Conservation (phyloP, 768 basidiomycete genomes). For the Mycena latifolia region DNA sequence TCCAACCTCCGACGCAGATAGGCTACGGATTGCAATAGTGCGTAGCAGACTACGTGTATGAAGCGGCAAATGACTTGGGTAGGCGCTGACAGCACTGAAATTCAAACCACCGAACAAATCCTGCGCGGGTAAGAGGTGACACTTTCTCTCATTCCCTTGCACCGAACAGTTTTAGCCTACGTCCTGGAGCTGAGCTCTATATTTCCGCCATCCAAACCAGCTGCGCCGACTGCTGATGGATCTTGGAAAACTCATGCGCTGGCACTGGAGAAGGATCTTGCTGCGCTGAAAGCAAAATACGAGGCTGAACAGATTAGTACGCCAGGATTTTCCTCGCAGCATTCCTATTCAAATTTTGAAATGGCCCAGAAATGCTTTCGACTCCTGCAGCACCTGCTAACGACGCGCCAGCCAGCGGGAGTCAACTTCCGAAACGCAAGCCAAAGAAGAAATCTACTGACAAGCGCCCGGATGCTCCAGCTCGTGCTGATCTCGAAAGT, state of each 20-base stretch:
- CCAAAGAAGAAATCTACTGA: slow-evolving; percentile 36
- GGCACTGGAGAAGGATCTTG: slow-evolving; percentile 42
- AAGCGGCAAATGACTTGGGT: slow-evolving; percentile 12
- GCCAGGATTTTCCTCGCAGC: slow-evolving; percentile 20
- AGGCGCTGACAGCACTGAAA: slow-evolving; percentile 63
- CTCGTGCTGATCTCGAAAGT: slow-evolving; percentile 28
- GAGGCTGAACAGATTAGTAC: slow-evolving; percentile 58
- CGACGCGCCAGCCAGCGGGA: slow-evolving; percentile 24
- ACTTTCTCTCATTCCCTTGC: background rate
- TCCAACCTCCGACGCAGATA: slow-evolving; percentile 41
- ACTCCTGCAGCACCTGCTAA: slow-evolving; percentile 30
- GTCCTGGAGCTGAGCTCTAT: slow-evolving; percentile 19
- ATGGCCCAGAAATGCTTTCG: slow-evolving; percentile 39
- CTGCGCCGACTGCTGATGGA: slow-evolving; percentile 20
- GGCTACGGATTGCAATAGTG: slow-evolving; percentile 59
- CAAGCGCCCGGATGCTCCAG: slow-evolving; percentile 1
- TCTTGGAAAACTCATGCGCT: slow-evolving; percentile 29
- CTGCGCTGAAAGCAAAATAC: slow-evolving; percentile 52
- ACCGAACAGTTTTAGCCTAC: slow-evolving; percentile 19
- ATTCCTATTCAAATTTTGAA: no score
- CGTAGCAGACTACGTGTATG: slow-evolving; percentile 8
- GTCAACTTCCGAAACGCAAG: slow-evolving; percentile 31
- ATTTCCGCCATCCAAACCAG: slow-evolving; percentile 18
- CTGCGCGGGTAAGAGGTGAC: slow-evolving; percentile 49
- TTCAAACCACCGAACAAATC: slow-evolving; percentile 58